Evolutionary conservation across 202 grass and related monocot species (phyloP).

Genomic region (Musa balbisiana): DNA sequence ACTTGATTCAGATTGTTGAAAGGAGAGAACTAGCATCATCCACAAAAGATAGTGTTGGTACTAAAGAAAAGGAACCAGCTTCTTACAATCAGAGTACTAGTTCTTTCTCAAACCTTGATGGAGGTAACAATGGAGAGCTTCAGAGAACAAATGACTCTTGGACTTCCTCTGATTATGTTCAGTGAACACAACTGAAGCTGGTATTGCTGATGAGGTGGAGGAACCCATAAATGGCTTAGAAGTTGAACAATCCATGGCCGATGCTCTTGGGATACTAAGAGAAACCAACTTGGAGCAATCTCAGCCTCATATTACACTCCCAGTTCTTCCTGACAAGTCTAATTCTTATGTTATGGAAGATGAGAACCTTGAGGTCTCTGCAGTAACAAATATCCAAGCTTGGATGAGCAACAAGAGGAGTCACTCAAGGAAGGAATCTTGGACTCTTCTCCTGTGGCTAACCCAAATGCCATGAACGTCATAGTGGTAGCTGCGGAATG

Average conservation of each 20-base stretch:
- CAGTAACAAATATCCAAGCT: slow-evolving; percentile 18
- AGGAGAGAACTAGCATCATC: slow-evolving; percentile 57
- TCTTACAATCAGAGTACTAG: background rate
- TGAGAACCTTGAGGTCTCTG: slow-evolving; percentile 14
- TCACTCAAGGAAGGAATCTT: slow-evolving; percentile 29
- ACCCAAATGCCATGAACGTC: slow-evolving; percentile 62
- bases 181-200: slow-evolving; percentile 28
- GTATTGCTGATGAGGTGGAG: slow-evolving; percentile 21
- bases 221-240: slow-evolving; percentile 30
- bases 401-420: slow-evolving; percentile 19
- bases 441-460: slow-evolving; percentile 34
- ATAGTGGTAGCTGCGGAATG: slow-evolving; percentile 88
- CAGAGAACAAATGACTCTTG: slow-evolving; percentile 12
- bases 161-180: slow-evolving; percentile 16
- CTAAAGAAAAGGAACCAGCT: slow-evolving; percentile 33
- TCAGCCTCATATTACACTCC: slow-evolving; percentile 21
- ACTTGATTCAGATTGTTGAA: slow-evolving; percentile 65
- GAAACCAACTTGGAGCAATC: slow-evolving; percentile 18
- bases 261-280: slow-evolving; percentile 23
- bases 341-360: slow-evolving; percentile 31
- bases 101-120: slow-evolving; percentile 22
- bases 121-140: background rate
- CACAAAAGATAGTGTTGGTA: slow-evolving; percentile 44
- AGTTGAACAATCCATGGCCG: slow-evolving; percentile 12
- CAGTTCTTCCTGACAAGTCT: slow-evolving; percentile 28